Conservation (phyloP, 805 yeast species). For the Candida adriatica region DNA sequence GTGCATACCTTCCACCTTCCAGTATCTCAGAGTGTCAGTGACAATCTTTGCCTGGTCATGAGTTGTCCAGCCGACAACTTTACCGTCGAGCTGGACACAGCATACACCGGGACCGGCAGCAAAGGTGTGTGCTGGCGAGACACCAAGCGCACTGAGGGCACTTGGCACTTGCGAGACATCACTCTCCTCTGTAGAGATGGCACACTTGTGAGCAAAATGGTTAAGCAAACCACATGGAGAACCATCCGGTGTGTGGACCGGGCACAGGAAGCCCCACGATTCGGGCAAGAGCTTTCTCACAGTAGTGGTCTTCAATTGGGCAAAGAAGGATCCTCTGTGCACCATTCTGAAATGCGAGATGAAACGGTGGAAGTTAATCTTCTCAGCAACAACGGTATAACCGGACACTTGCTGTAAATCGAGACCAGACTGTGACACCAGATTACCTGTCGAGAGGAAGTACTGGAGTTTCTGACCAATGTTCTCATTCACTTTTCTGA, state of each 20-base stretch:
- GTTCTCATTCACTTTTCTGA: slow-evolving; percentile 78
- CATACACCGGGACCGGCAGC: slow-evolving; percentile 86
- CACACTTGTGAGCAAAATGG: slow-evolving; percentile 94
- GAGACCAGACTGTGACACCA: slow-evolving; percentile 93
- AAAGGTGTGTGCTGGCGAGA: slow-evolving; percentile 67
- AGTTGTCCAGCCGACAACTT: slow-evolving; percentile 88
- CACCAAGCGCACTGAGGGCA: slow-evolving; percentile 67
- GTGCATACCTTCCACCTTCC: slow-evolving; percentile 81
- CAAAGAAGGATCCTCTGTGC: slow-evolving; percentile 98
- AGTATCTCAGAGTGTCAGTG: slow-evolving; percentile 83
- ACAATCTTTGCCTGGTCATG: slow-evolving; percentile 81
- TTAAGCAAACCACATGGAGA: slow-evolving; percentile 97
- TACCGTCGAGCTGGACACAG: slow-evolving; percentile 92
- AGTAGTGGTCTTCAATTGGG: slow-evolving; percentile 94
- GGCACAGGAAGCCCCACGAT: slow-evolving; percentile 98
- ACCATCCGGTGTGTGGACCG: slow-evolving; percentile 99
- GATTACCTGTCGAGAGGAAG: slow-evolving; percentile 93
- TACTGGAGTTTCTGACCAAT: slow-evolving; percentile 93
- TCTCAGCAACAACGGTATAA: slow-evolving; percentile 97
- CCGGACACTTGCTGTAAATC: slow-evolving; percentile 98
- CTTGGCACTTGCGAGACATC: slow-evolving; percentile 70
- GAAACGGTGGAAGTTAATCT: slow-evolving; percentile 94
- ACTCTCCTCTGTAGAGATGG: slow-evolving; percentile 66
- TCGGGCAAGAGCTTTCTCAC: slow-evolving; percentile 95
- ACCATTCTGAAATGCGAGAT: slow-evolving; percentile 99